phyloP scores from a whole-genome alignment of 192 early-diverging fungal species.

The Podila clonocystis region DNA sequence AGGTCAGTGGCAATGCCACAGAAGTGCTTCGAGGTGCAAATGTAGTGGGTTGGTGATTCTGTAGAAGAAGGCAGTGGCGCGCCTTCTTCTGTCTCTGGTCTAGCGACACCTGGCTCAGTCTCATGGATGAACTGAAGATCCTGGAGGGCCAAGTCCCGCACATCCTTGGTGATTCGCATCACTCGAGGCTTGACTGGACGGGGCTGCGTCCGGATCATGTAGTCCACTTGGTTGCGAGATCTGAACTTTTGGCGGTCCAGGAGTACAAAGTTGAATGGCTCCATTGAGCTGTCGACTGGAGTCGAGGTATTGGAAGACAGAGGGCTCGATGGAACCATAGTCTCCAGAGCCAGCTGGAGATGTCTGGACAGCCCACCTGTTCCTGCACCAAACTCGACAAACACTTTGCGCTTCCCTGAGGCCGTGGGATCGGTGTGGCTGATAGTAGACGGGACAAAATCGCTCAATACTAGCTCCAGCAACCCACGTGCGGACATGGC shows the following conservation, averaged over 20 bases:
- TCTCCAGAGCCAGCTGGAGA: constrained; percentile 40
- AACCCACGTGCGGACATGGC: constrained; percentile 20
- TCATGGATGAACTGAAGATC: constrained; percentile 47
- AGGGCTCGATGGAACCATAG: neutral
- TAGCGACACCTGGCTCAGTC: constrained; percentile 20
- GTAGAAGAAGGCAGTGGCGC: constrained; percentile 15
- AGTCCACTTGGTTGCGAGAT: constrained; percentile 46
- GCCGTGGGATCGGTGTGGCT: neutral
- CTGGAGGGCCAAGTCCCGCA: constrained; percentile 16
- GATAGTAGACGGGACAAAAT: neutral
- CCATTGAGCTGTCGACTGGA: neutral
- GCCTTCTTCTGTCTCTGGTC: constrained; percentile 35
- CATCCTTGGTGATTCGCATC: constrained; percentile 45
- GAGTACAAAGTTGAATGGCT: constrained; percentile 41
- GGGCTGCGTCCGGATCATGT: constrained; percentile 49
- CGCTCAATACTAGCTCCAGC: constrained; percentile 4
- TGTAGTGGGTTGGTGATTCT: constrained; percentile 20
- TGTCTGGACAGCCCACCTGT: constrained; percentile 45
- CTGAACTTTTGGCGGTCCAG: constrained; percentile 45
- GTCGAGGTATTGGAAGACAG: neutral
- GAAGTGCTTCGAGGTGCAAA: constrained; percentile 49
- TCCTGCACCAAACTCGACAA: constrained; percentile 50
- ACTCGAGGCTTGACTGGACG: constrained; percentile 38
- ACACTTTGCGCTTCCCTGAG: constrained; percentile 8
- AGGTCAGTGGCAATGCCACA: constrained; percentile 44